Evolutionary conservation across 2,329 filamentous ascomycete genomes (phyloP), one percentile per base, ranked within the genome.

Genomic region (Epichloe brachyelytri): DNA sequence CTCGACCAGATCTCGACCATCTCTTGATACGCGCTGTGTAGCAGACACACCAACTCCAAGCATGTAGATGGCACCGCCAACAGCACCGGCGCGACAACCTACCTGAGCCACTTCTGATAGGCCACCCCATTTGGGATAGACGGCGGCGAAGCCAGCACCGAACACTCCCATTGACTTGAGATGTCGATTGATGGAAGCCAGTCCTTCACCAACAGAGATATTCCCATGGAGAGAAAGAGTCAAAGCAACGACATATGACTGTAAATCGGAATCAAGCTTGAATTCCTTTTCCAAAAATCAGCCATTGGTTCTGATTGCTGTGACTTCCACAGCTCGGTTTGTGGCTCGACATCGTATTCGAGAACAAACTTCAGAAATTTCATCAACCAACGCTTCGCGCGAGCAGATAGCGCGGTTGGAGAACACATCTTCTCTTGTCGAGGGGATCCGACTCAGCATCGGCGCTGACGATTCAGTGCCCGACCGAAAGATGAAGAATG

Each of bases 71-170:
- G 83, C 88, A 46, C 93, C 93, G 37, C 91, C 91, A 6, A 98
- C 93, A 19, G 91, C 91, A 55, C 84, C 83, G 39, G 91, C 88
- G 58, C 91, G 85, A 64, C 93, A 97, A 4, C 83, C 87, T 22
- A 95, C 89, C 71, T 98, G 91, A 33, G 86, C 82, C 53, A 97
- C 81, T 68, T 98, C 91, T 34, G 88, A 85, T 45, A 86, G 75
- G 30, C 91, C 89, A 45, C 91, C 91, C 84, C 89, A 98, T 73
- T 95, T 96, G 20, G 90, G 85, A 57, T 95, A 80, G 12, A 98
- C 81, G 45, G 88, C 87, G 48, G 87, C 87, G 63, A 97, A 97
- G 10, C 91, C 89, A 46, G 86, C 79, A 0, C 91, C 91, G 59
- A 96, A 91, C 4, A 87, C 71, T 7, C 91, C 90, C 67, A 94